phyloP scores from a whole-genome alignment of 495 filamentous ascomycete species.

The Aspergillus bridgeri region DNA sequence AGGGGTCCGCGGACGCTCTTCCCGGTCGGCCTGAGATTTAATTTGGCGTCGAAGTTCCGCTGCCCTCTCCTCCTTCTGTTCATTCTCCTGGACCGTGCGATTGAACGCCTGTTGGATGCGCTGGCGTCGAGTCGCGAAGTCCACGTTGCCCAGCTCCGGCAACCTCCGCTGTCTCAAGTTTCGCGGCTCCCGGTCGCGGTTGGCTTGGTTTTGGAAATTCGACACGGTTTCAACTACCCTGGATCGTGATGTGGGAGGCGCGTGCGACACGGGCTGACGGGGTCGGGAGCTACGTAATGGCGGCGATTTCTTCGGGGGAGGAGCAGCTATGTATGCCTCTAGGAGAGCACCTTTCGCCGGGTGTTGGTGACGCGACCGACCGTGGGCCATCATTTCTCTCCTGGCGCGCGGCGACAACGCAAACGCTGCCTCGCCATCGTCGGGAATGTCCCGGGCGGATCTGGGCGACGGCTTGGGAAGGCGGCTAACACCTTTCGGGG shows the following conservation, averaged over 20 bases:
- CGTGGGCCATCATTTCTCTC: conserved; percentile 28
- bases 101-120: conserved; percentile 78
- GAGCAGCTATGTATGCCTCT: conserved; percentile 63
- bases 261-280: conserved; percentile 72
- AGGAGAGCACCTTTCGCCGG: conserved; percentile 49
- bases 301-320: conserved; percentile 63
- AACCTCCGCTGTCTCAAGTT: conserved; percentile 40
- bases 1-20: conserved; percentile 24
- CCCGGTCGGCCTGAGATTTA: conserved; percentile 32
- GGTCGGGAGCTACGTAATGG: conserved; percentile 79
- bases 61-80: conserved; percentile 54
- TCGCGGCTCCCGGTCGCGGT: conserved; percentile 26
- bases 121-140: conserved; percentile 73
- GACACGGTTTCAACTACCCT: conserved; percentile 51
- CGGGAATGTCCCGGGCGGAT: conserved; percentile 28
- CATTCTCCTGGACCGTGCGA: conserved; percentile 66
- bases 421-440: conserved; percentile 31
- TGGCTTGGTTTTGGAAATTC: conserved; percentile 34
- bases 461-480: conserved; percentile 41
- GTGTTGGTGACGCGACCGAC: conserved; percentile 33
- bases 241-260: conserved; percentile 64
- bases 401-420: conserved; percentile 34
- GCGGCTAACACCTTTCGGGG: conserved; percentile 45
- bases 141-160: conserved; percentile 63
- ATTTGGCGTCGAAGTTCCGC: conserved; percentile 42